Conservation (phyloP, 2,329 filamentous ascomycete species). For the Scedosporium dehoogii region DNA sequence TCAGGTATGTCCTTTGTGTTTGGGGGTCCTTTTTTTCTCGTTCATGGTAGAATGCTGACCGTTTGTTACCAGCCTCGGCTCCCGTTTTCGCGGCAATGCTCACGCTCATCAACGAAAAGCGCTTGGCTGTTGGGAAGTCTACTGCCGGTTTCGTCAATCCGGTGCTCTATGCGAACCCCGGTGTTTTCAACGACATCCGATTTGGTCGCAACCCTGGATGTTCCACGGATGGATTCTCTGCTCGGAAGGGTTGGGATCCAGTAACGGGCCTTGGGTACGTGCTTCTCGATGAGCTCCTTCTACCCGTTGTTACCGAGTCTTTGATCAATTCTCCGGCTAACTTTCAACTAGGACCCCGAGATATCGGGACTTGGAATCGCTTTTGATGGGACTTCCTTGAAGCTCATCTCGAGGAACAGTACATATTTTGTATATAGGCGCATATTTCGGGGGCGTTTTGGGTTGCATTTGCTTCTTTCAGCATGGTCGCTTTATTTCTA, state of each 20-base stretch:
- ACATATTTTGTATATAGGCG: background rate
- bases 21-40: too few relatives aligned
- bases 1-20: slow-evolving; percentile 15
- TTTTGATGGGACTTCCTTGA: slow-evolving; percentile 11
- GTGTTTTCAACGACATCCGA: slow-evolving; percentile 15
- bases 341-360: slow-evolving; percentile 10
- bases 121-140: slow-evolving; percentile 20
- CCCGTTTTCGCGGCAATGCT: slow-evolving; percentile 13
- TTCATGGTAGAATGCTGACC: background rate
- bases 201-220: slow-evolving; percentile 17
- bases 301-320: background rate
- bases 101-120: slow-evolving; percentile 23
- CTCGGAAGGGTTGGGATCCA: slow-evolving; percentile 17
- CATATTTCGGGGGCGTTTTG: background rate
- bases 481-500: background rate
- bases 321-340: background rate
- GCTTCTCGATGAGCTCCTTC: background rate
- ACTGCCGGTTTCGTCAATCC: slow-evolving; percentile 29
- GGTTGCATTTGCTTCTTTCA: background rate
- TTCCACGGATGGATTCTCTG: slow-evolving; percentile 16
- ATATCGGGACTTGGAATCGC: slow-evolving; percentile 11
- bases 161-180: slow-evolving; percentile 15
- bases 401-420: background rate
- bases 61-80: slow-evolving; percentile 7
- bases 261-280: slow-evolving; percentile 16